A percentile compares a stretch with the other conserved stretches of the same genome.
phyloP scores from a whole-genome alignment of 768 basidiomycete genomes.

The Lepiota brunneoincarnata region DNA sequence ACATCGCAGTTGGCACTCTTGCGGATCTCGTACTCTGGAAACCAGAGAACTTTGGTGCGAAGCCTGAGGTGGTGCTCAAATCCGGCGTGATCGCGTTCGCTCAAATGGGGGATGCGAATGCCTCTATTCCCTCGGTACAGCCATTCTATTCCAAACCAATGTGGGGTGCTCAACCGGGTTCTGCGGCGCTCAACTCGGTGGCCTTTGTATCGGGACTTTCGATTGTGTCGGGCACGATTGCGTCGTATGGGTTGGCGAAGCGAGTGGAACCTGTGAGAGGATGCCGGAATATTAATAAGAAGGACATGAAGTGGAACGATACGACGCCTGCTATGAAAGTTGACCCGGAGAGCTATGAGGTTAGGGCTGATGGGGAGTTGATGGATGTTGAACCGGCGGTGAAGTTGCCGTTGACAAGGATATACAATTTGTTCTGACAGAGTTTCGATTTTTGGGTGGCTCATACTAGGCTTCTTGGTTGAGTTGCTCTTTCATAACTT shows the following conservation, averaged over 20 bases:
- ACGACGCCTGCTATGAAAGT: slow-evolving; percentile 80
- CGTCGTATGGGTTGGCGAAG: slow-evolving; percentile 47
- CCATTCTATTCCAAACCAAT: slow-evolving; percentile 85
- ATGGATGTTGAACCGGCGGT: slow-evolving; percentile 76
- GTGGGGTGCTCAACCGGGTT: slow-evolving; percentile 83
- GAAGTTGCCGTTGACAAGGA: slow-evolving; percentile 62
- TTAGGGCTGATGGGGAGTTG: slow-evolving; percentile 74
- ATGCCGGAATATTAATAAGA: slow-evolving; percentile 77
- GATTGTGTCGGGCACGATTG: slow-evolving; percentile 45
- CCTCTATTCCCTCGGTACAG: slow-evolving; percentile 93
- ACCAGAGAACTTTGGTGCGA: slow-evolving; percentile 88
- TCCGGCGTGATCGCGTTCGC: slow-evolving; percentile 92
- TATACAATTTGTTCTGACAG: slow-evolving; percentile 76
- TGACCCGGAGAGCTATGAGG: slow-evolving; percentile 91
- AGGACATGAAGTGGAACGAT: slow-evolving; percentile 93
- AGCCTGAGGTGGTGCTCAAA: slow-evolving; percentile 94
- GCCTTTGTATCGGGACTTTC: slow-evolving; percentile 73
- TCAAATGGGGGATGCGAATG: slow-evolving; percentile 97
- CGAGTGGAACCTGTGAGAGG: slow-evolving; percentile 68
- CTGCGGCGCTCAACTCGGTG: slow-evolving; percentile 83
- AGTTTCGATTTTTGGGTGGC: background rate
- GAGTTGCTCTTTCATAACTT: too few relatives aligned
- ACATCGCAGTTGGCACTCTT: slow-evolving; percentile 75
- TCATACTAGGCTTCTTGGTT: background rate
- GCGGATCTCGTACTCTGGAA: slow-evolving; percentile 97